Evolutionary conservation across 2,329 filamentous ascomycete species (phyloP).

Genomic region (Fusarium camptoceras): DNA sequence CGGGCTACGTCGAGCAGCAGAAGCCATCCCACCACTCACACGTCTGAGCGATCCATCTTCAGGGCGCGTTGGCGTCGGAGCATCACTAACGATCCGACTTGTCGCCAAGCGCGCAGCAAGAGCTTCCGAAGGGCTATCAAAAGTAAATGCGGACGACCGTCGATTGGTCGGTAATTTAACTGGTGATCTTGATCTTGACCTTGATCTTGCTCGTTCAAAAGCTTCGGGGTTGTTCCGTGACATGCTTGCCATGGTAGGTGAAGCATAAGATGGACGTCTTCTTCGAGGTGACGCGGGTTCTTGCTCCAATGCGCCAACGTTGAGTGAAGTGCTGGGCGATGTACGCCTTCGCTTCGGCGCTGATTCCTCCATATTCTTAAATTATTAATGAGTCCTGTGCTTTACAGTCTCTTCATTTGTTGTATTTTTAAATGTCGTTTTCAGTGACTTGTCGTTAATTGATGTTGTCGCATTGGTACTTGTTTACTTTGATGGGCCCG

Average conservation of each 20-base stretch:
- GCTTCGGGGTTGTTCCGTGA: conserved; percentile 71
- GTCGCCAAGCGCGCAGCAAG: conserved; percentile 49
- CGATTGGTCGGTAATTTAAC: conserved; percentile 44
- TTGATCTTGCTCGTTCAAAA: conserved; percentile 54
- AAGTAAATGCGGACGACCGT: conserved; percentile 15
- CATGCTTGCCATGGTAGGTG: conserved; percentile 74
- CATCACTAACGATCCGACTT: conserved; percentile 43
- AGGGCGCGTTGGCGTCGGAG: conserved; percentile 29
- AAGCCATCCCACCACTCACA: conserved; percentile 50
- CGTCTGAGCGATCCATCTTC: conserved; percentile 29
- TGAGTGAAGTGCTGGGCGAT: conserved; percentile 60
- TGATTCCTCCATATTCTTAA: conserved; percentile 60
- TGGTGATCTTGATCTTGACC: conserved; percentile 52
- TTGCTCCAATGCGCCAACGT: conserved; percentile 27
- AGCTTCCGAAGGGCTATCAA: conserved; percentile 46
- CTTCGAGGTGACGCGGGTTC: conserved; percentile 49
- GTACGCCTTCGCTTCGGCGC: conserved; percentile 74
- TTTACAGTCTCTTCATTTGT: conserved; percentile 19
- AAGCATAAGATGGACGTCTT: conserved; percentile 69
- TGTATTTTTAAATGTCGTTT: neutral
- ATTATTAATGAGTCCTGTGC: neutral
- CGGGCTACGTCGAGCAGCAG: conserved; percentile 55
- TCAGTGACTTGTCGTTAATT: conserved; percentile 12
- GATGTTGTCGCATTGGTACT: conserved; percentile 40
- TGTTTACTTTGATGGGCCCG: conserved; percentile 43